phyloP scores from a whole-genome alignment of 2,329 filamentous ascomycete genomes.

The Fusarium papillatum region DNA sequence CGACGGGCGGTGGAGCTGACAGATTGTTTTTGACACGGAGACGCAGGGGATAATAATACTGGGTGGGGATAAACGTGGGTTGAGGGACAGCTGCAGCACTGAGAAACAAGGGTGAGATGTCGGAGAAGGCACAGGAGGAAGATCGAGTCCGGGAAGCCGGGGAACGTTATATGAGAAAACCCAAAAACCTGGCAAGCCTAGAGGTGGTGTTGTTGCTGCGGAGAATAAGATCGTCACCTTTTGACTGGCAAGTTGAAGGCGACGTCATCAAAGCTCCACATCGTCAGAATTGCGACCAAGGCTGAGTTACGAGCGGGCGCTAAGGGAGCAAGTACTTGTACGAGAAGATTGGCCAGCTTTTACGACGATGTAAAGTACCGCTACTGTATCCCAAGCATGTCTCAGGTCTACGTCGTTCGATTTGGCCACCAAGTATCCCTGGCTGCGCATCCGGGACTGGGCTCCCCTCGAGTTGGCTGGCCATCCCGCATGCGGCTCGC shows the following conservation, averaged over 20 bases:
- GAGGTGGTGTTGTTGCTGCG: conserved; percentile 45
- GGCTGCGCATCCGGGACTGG: conserved; percentile 28
- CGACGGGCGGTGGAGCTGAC: conserved; percentile 39
- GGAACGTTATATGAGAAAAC: conserved; percentile 45
- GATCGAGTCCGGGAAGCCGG: conserved; percentile 39
- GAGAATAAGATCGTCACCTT: conserved; percentile 47
- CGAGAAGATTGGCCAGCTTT: background rate
- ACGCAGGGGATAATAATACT: conserved; percentile 36
- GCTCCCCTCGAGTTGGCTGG: conserved; percentile 30
- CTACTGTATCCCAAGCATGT: conserved; percentile 27
- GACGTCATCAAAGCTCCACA: conserved; percentile 46
- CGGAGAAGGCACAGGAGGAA: conserved; percentile 24
- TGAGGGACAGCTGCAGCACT: conserved; percentile 32
- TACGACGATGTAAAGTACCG: background rate
- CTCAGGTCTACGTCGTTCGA: conserved; percentile 35
- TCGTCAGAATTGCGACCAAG: conserved; percentile 28
- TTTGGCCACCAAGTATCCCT: conserved; percentile 28
- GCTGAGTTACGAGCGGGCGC: conserved; percentile 29
- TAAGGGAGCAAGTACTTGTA: conserved; percentile 21
- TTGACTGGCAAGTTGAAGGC: conserved; percentile 36
- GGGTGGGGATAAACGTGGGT: conserved; percentile 37
- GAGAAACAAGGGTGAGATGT: conserved; percentile 39
- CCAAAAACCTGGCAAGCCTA: conserved; percentile 36
- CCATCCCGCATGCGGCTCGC: conserved; percentile 44
- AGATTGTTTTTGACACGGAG: conserved; percentile 29